Evolutionary conservation across 1,139 yeast species (phyloP).

Genomic region (Suzukiozyma palmioleophila): DNA sequence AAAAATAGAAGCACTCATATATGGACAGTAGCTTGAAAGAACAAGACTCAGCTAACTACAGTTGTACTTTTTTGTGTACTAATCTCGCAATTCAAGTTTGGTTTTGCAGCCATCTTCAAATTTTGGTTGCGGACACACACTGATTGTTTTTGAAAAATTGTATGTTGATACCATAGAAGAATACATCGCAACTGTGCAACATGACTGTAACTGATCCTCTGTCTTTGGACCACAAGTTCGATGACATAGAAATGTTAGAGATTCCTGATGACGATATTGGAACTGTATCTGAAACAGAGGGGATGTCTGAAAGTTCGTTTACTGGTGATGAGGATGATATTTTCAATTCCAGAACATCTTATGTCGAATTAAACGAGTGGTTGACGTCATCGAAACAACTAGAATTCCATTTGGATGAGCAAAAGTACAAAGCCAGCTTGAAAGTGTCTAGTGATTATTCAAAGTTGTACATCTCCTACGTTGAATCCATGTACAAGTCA

Average conservation of each 20-base stretch:
- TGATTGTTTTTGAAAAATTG: too few relatives aligned
- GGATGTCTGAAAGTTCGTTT: slow-evolving; percentile 21
- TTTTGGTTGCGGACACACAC: too few relatives aligned
- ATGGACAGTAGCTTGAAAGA: too few relatives aligned
- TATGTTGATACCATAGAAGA: too few relatives aligned
- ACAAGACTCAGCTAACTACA: too few relatives aligned
- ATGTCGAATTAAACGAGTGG: slow-evolving; percentile 36
- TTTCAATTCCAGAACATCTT: slow-evolving; percentile 9
- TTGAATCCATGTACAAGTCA: slow-evolving; percentile 30
- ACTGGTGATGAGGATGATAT: slow-evolving; percentile 7
- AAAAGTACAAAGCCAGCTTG: slow-evolving; percentile 24
- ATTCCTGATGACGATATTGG: slow-evolving; percentile 34
- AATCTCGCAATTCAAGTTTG: too few relatives aligned
- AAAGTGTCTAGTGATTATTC: slow-evolving; percentile 14
- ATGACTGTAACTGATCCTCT: neutral
- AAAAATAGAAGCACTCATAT: too few relatives aligned
- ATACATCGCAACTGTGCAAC: neutral
- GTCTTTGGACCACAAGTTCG: slow-evolving; percentile 19
- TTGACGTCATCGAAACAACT: slow-evolving; percentile 22
- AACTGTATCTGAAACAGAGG: slow-evolving; percentile 30
- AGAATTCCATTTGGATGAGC: slow-evolving; percentile 28
- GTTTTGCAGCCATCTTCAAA: neutral
- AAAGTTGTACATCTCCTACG: slow-evolving; percentile 21
- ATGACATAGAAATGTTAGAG: slow-evolving; percentile 45
- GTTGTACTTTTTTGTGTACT: too few relatives aligned